These are phyloP conservation scores for Clonostachys rhizophaga DNA, from an alignment of 2,329 filamentous ascomycete species.

Conservation along the genomic window DNA sequence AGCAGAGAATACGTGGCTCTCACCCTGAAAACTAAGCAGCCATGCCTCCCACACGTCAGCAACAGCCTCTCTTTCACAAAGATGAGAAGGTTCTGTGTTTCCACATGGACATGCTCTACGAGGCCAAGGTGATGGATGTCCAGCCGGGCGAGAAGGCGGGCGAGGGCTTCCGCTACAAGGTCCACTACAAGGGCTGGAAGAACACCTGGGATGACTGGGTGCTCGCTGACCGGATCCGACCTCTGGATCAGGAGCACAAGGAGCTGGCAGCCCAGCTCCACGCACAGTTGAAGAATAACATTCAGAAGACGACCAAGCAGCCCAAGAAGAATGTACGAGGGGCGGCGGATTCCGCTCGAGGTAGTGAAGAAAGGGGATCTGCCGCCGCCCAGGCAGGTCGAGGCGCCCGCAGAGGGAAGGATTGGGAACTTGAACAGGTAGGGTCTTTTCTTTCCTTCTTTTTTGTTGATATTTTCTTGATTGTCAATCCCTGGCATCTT, in stretches of 20 bases:
- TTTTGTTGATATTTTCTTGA: not conserved
- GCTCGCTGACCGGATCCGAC: conserved; percentile 84
- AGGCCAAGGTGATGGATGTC: conserved; percentile 89
- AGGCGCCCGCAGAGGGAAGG: conserved; percentile 69
- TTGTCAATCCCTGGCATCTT: no score
- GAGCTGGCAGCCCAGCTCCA: conserved; percentile 75
- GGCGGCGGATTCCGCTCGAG: conserved; percentile 50
- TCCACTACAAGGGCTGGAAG: conserved; percentile 99
- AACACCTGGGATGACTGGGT: conserved; percentile 99
- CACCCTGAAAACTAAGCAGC: no score
- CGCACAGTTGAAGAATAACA: conserved; percentile 60
- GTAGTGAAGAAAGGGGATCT: conserved; percentile 73
- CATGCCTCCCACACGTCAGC: conserved; percentile 37
- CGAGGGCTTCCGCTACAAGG: conserved; percentile 76
- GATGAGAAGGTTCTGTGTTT: conserved; percentile 97
- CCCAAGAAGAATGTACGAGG: conserved; percentile 34
- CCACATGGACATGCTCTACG: conserved; percentile 94
- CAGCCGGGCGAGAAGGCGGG: conserved; percentile 57
- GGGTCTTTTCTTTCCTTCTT: conserved; percentile 19
- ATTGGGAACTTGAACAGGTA: conserved; percentile 81
- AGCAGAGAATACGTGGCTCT: no score
- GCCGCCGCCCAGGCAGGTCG: conserved; percentile 55
- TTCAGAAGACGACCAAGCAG: conserved; percentile 48
- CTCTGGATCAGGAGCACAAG: conserved; percentile 92
- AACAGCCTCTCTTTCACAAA: conserved; percentile 54